These are phyloP conservation scores for Meira miltonrushii DNA, from an alignment of 1,284 basidiomycete genomes.

Conservation along the genomic window DNA sequence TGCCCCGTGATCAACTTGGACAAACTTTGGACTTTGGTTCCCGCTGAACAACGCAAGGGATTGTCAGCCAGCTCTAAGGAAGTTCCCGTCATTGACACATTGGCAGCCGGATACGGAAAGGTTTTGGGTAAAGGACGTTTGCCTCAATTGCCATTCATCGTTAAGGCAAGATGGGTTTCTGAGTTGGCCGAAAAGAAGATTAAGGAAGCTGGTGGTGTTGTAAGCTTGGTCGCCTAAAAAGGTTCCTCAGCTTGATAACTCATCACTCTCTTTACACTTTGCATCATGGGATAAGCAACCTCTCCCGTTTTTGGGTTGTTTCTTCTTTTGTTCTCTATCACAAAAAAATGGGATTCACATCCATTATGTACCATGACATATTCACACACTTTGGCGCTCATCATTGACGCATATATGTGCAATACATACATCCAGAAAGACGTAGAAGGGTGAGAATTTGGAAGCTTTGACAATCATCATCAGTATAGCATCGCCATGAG, in stretches of 20 bases:
- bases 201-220: slow-evolving; percentile 52
- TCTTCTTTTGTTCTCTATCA: not conserved
- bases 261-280: not conserved
- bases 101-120: slow-evolving; percentile 52
- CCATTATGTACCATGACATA: not conserved
- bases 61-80: slow-evolving; percentile 39
- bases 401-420: not conserved
- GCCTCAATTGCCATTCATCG: slow-evolving; percentile 48
- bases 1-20: slow-evolving; percentile 80
- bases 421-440: not conserved
- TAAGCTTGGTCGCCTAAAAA: slow-evolving; percentile 11
- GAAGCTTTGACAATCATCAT: too few relatives aligned
- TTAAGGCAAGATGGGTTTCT: slow-evolving; percentile 52
- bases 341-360: not conserved
- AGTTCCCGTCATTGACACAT: slow-evolving; percentile 52
- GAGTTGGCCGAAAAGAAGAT: slow-evolving; percentile 53
- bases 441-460: too few relatives aligned
- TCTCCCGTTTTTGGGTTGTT: too few relatives aligned
- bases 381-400: not conserved
- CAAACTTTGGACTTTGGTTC: slow-evolving; percentile 52
- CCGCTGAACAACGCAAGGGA: slow-evolving; percentile 47
- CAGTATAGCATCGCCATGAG: too few relatives aligned
- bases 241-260: not conserved
- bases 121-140: slow-evolving; percentile 52
- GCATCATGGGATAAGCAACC: too few relatives aligned